Percentiles rank a stretch among this genome's conserved stretches.
These are phyloP conservation scores for Botrytis deweyae DNA, from an alignment of 2,329 filamentous ascomycete species.

Conservation along the genomic window DNA sequence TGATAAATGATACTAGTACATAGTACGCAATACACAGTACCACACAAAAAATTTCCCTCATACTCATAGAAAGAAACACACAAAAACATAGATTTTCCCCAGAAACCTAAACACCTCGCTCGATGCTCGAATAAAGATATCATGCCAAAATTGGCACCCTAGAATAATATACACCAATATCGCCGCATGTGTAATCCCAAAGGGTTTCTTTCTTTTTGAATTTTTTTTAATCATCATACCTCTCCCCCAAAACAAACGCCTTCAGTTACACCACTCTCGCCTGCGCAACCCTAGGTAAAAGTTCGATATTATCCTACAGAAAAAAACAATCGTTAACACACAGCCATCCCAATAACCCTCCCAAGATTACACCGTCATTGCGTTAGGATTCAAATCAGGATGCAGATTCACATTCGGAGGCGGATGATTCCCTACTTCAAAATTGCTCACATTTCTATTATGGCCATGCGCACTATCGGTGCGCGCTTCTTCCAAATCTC, in stretches of 20 bases:
- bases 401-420: background rate
- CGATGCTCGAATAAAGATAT: background rate
- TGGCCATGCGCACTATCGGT: slow-evolving; percentile 9
- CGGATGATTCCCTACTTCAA: slow-evolving; percentile 6
- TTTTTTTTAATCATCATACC: background rate
- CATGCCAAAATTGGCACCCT: background rate
- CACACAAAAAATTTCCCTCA: background rate
- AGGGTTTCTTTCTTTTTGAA: background rate
- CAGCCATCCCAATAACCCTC: background rate
- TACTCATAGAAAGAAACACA: background rate
- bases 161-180: background rate
- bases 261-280: background rate
- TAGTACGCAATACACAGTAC: background rate
- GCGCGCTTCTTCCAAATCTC: slow-evolving; percentile 23
- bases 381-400: background rate
- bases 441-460: slow-evolving; percentile 14
- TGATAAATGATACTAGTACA: too few species aligned
- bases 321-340: slow-evolving; percentile 17
- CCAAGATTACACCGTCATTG: background rate
- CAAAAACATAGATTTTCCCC: background rate
- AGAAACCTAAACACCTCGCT: background rate
- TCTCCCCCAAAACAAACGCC: background rate
- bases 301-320: slow-evolving; percentile 26
- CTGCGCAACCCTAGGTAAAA: slow-evolving; percentile 20
- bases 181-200: background rate